Percentiles rank a stretch among this genome's conserved stretches.
phyloP scores from a whole-genome alignment of 176 grass and related monocot genomes.

The Carex parvula region DNA sequence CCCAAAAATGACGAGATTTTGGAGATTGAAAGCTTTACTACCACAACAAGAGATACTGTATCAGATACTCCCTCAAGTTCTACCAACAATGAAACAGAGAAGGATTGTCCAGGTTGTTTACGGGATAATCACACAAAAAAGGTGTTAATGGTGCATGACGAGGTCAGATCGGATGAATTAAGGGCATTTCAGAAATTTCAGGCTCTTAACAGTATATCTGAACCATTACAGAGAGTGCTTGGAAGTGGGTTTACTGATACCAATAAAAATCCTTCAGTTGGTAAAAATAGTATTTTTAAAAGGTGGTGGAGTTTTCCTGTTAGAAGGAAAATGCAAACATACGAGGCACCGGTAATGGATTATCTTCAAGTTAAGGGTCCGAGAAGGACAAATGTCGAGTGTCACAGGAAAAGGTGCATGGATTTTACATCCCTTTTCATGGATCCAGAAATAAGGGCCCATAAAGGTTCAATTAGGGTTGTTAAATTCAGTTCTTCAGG shows the following conservation, averaged over 20 bases:
- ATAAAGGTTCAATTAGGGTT: constrained; percentile 70
- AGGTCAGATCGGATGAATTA: constrained; percentile 57
- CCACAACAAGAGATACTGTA: constrained; percentile 17
- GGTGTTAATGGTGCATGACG: constrained; percentile 26
- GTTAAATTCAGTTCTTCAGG: constrained; percentile 86
- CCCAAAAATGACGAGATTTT: constrained; percentile 16
- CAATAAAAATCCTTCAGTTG: constrained; percentile 11
- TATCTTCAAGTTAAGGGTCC: constrained; percentile 26
- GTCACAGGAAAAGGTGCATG: constrained; percentile 47
- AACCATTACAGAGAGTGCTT: constrained; percentile 34
- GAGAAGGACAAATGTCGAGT: constrained; percentile 47
- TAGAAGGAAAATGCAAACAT: constrained; percentile 43
- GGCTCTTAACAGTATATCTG: constrained; percentile 47
- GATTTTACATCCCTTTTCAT: constrained; percentile 76
- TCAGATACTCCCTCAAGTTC: constrained; percentile 18
- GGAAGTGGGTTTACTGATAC: constrained; percentile 26
- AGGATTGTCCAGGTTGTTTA: background rate
- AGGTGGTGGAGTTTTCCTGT: constrained; percentile 51
- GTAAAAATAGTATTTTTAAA: constrained; percentile 36
- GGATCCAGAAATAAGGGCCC: constrained; percentile 86
- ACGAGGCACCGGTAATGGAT: constrained; percentile 44
- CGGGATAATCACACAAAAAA: background rate
- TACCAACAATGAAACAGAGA: background rate
- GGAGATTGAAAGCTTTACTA: constrained; percentile 32
- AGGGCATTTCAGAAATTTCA: constrained; percentile 59